Evolutionary conservation across 164 flowering plant genomes (phyloP), one percentile per base, ranked within the genome.

Genomic region (Aristolochia fimbriata): DNA sequence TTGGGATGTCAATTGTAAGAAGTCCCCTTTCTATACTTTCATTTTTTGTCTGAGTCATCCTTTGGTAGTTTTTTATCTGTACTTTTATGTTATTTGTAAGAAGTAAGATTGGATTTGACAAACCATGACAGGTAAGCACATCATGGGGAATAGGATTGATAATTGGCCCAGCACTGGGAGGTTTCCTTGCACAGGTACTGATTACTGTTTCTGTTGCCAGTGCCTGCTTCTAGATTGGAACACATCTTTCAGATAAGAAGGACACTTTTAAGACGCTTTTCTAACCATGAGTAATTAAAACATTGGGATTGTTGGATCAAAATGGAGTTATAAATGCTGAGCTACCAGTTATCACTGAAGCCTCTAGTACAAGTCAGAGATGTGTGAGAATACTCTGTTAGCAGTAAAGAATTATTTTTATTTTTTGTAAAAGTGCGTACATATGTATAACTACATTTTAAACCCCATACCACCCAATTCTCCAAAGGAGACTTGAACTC

Each of bases 1-100:
- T 90, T 49, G 92, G 75, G 60, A 27, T 82, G 66, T 83, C 95
- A 65, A 51, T 81, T 23, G 95, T 90, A 70, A 79, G 88, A 41
- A 24, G 15, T 27, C 31, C 57, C 15, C 19, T 22, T 51, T 5
- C 43, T 6, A 12, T 47, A 23, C 13, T 30, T 13, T 47, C 13
- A 15, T 48, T 3, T 22, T 22, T 20, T 13, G 10, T 21, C 9
- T 12, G 55, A n/a, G 55, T 10, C 21, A 19, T 27, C 19, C 15
- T 47, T 55, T 47, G 58, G n/a, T 16, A 22, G n/a, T n/a, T n/a
- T 10, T 37, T 31, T 11, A n/a, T 1, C n/a, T 37, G 17, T n/a
- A 3, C 0, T 8, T 60, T 11, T 19, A 0, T 22, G n/a, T 50
- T 19, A 16, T 45, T 37, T 16, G 43, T 12, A 30, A 10, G 15